Conservation (phyloP, 805 yeast species). For the Saturnispora gosingensis region DNA sequence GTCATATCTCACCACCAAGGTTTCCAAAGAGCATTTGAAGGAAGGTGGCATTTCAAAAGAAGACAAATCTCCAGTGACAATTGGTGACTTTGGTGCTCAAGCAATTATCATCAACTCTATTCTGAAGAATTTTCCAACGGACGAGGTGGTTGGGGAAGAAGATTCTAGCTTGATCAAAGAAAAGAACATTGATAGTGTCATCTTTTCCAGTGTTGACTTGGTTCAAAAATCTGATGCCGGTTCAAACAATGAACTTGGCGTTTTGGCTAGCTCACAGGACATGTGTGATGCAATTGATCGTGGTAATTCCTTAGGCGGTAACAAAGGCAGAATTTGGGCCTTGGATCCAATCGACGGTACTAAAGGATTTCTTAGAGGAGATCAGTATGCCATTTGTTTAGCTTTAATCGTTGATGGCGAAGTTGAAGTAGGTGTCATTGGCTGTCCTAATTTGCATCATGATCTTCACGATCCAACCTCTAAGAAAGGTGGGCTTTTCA, state of each 20-base stretch:
- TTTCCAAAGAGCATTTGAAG: slow-evolving; percentile 43
- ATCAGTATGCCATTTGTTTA: slow-evolving; percentile 93
- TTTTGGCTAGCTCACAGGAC: slow-evolving; percentile 34
- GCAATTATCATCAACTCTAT: slow-evolving; percentile 85
- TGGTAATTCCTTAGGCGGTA: slow-evolving; percentile 77
- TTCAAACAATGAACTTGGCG: slow-evolving; percentile 30
- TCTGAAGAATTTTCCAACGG: slow-evolving; percentile 67
- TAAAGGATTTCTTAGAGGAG: slow-evolving; percentile 90
- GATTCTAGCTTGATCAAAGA: slow-evolving; percentile 61
- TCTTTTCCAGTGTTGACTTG: slow-evolving; percentile 48
- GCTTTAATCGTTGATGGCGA: slow-evolving; percentile 81
- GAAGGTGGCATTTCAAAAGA: slow-evolving; percentile 59
- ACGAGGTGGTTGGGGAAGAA: slow-evolving; percentile 91
- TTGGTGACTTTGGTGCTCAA: slow-evolving; percentile 95
- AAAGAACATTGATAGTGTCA: slow-evolving; percentile 41
- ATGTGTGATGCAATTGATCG: slow-evolving; percentile 62
- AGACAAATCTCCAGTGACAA: slow-evolving; percentile 91
- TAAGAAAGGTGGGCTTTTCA: slow-evolving; percentile 63
- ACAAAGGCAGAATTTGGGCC: slow-evolving; percentile 85
- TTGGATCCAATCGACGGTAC: slow-evolving; percentile 98
- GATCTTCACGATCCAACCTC: slow-evolving; percentile 30
- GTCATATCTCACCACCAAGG: slow-evolving; percentile 57
- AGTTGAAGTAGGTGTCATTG: slow-evolving; percentile 86
- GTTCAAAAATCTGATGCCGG: slow-evolving; percentile 39
- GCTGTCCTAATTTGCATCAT: slow-evolving; percentile 84